Evolutionary conservation across 2,329 filamentous ascomycete species (phyloP).

Genomic region (Emydomyces testavorans): DNA sequence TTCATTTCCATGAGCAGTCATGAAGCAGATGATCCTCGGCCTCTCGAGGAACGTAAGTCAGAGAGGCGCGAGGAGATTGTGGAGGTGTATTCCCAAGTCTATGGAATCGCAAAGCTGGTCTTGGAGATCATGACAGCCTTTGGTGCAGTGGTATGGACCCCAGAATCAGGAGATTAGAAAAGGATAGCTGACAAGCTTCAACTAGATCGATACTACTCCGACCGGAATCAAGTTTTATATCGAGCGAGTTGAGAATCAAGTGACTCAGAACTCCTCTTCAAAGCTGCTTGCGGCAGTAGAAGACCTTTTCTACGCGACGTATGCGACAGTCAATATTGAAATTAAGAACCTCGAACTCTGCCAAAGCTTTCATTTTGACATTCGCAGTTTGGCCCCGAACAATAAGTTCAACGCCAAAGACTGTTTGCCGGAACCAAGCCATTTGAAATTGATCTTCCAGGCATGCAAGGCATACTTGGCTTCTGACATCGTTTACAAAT

Average conservation of each 20-base stretch:
- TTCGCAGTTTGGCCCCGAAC: slow-evolving; percentile 17
- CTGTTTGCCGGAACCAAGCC: slow-evolving; percentile 26
- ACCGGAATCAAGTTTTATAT: slow-evolving; percentile 26
- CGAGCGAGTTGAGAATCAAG: slow-evolving; percentile 22
- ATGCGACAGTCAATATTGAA: slow-evolving; percentile 29
- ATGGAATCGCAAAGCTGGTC: slow-evolving; percentile 29
- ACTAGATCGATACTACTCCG: slow-evolving; percentile 24
- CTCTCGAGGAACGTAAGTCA: slow-evolving; percentile 14
- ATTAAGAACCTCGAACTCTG: slow-evolving; percentile 29
- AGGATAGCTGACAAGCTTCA: slow-evolving; percentile 11
- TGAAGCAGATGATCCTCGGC: slow-evolving; percentile 2
- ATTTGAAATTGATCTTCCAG: slow-evolving; percentile 27
- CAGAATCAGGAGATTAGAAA: slow-evolving; percentile 9
- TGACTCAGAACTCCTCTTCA: slow-evolving; percentile 21
- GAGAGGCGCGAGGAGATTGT: slow-evolving; percentile 24
- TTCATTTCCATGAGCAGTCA: not conserved
- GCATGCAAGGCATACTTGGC: slow-evolving; percentile 27
- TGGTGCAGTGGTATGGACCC: slow-evolving; percentile 24
- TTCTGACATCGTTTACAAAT: slow-evolving; percentile 20
- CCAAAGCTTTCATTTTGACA: slow-evolving; percentile 22
- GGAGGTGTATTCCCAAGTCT: slow-evolving; percentile 26
- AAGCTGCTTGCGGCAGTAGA: slow-evolving; percentile 28
- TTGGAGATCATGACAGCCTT: slow-evolving; percentile 26
- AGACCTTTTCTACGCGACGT: slow-evolving; percentile 29
- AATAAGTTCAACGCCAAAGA: slow-evolving; percentile 14